Base-by-base conservation (phyloP, 2,329 filamentous ascomycete genomes). In the Parastagonospora avenae region DNA sequence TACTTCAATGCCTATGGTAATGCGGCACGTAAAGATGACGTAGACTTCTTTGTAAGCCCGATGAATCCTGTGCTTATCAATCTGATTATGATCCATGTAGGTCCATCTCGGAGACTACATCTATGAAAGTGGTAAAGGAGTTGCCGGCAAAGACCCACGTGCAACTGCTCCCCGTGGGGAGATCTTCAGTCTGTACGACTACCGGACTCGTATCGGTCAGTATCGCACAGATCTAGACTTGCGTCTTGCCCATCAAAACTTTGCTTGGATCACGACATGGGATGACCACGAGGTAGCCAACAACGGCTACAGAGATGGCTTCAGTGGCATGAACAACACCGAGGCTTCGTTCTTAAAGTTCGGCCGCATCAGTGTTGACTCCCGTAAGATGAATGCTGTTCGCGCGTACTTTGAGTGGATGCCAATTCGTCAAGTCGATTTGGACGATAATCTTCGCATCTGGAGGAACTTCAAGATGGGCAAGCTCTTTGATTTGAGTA, bases 1-100 rank as follows among this genome's bases (percentile, higher is more conserved):
- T 80, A 76, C 57, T 80, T 80, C 62, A 80, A 80, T 41, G 77
- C 74, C 0, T 79, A 79, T 38, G 78, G 77, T 10, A 70, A 74
- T 42, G 51, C 51, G 64, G 57, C 72, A 55, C 60, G 72, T 38
- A 70, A 77, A 40, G 63, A 66, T 77, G 6, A 70, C 78, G 62
- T 75, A 88, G 48, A 82, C 79, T 60, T 89, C 88, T 71, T 89
- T 84, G 8, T 51, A 46, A 15, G 42, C 5, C n/a, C 4, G 27
- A 5, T 7, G 11, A 14, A 8, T 4, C 16, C 9, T 8, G 11
- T 6, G 15, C 3, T 28, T 31, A 7, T 28, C 35, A 10, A 42
- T 12, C 30, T 9, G 2, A 30, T 7, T 53, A 4, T n/a, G 8
- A 38, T 67, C 44, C 71, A 70, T 42, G 66, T 64, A 29, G 73